These are phyloP conservation scores for Venturia aucupariae DNA, from an alignment of 2,329 filamentous ascomycete genomes.

Conservation along the genomic window DNA sequence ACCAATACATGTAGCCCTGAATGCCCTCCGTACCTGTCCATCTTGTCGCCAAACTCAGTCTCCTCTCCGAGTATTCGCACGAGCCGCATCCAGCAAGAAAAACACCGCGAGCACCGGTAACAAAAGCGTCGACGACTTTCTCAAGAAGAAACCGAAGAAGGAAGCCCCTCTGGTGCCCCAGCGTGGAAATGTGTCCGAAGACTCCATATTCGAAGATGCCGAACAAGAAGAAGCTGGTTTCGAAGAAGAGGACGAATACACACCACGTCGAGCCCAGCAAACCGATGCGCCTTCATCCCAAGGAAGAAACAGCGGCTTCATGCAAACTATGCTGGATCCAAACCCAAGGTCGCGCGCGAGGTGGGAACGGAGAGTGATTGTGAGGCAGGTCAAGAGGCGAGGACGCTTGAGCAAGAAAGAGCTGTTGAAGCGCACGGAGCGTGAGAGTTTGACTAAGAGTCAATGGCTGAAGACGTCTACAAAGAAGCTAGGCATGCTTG, in stretches of 20 bases:
- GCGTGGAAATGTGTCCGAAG: conserved; percentile 31
- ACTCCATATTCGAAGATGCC: conserved; percentile 45
- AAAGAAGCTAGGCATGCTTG: conserved; percentile 84
- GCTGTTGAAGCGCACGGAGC: conserved; percentile 57
- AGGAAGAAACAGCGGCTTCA: conserved; percentile 40
- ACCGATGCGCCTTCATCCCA: neutral
- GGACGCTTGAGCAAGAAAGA: conserved; percentile 59
- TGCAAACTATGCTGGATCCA: conserved; percentile 63
- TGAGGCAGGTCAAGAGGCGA: conserved; percentile 60
- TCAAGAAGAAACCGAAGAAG: conserved; percentile 5
- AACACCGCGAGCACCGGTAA: neutral
- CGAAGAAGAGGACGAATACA: conserved; percentile 18
- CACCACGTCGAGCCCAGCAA: conserved; percentile 16
- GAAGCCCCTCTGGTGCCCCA: neutral
- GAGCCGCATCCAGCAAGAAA: neutral
- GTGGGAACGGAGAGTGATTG: conserved; percentile 79
- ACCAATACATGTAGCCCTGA: neutral
- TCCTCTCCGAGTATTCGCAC: conserved; percentile 1
- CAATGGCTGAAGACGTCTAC: conserved; percentile 70
- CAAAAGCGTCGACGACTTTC: neutral
- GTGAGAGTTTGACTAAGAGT: conserved; percentile 52
- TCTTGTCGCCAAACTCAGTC: neutral
- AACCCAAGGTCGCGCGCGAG: conserved; percentile 59
- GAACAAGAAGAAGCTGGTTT: conserved; percentile 13
- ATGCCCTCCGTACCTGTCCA: neutral